phyloP scores from a whole-genome alignment of 495 filamentous ascomycete genomes.

The Clavariopsis aquatica region DNA sequence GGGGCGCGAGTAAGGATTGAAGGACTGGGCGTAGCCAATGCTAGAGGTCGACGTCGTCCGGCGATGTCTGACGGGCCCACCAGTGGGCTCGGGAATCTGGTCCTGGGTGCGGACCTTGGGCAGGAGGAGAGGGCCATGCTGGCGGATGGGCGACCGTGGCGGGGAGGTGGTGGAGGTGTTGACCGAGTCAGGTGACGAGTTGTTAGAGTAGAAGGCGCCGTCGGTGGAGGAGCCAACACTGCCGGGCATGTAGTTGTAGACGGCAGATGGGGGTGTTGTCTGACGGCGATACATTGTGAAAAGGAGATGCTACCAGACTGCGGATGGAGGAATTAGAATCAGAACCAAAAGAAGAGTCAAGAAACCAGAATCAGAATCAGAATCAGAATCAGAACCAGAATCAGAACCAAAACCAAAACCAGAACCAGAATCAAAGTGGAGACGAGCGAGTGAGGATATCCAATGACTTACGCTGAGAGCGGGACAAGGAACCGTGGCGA shows the following conservation, averaged over 20 bases:
- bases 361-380: constrained; percentile 7
- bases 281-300: constrained; percentile 43
- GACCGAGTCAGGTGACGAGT: constrained; percentile 78
- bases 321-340: constrained; percentile 10
- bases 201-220: constrained; percentile 59
- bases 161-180: constrained; percentile 72
- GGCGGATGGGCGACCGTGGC: constrained; percentile 66
- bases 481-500: constrained; percentile 15
- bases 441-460: constrained; percentile 16
- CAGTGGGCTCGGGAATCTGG: constrained; percentile 64
- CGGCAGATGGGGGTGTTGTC: constrained; percentile 42
- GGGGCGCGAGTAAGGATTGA: constrained; percentile 48
- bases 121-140: constrained; percentile 78
- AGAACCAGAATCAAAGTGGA: no score
- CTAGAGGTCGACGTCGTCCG: constrained; percentile 60
- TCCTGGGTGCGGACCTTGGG: constrained; percentile 88
- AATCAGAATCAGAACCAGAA: constrained; percentile 10
- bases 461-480: constrained; percentile 35
- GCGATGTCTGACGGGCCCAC: constrained; percentile 52
- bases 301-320: constrained; percentile 38
- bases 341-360: neutral
- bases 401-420: constrained; percentile 7
- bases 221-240: constrained; percentile 52
- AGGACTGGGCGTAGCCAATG: constrained; percentile 50
- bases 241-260: constrained; percentile 37